These are phyloP conservation scores for Thelonectria blattea DNA, from an alignment of 2,329 filamentous ascomycete species.

Conservation along the genomic window DNA sequence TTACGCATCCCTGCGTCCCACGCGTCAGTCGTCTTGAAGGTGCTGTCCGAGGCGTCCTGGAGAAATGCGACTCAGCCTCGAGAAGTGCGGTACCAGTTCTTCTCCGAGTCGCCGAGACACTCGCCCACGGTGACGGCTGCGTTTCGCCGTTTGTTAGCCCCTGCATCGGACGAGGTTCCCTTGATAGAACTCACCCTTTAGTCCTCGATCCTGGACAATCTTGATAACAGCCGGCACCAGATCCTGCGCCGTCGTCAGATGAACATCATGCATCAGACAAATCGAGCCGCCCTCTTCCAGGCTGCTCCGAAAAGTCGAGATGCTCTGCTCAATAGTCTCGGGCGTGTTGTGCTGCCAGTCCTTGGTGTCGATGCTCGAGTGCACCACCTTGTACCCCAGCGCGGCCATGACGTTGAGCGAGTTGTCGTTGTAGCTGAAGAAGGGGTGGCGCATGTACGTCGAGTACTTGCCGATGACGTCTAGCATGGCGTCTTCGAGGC, in stretches of 20 bases:
- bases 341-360: constrained; percentile 58
- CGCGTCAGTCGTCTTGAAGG: no score
- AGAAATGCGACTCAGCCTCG: background rate
- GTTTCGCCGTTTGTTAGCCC: background rate
- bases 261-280: constrained; percentile 55
- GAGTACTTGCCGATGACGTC: constrained; percentile 39
- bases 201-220: constrained; percentile 4
- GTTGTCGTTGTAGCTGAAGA: constrained; percentile 42
- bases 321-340: constrained; percentile 50
- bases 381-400: constrained; percentile 57
- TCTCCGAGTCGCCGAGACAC: constrained; percentile 20
- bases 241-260: constrained; percentile 48
- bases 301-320: constrained; percentile 37
- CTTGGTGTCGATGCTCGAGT: constrained; percentile 61
- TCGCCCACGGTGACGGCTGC: constrained; percentile 24
- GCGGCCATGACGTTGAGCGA: constrained; percentile 38
- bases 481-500: constrained; percentile 40
- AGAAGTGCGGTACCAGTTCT: constrained; percentile 16
- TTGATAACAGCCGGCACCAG: constrained; percentile 35
- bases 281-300: constrained; percentile 47
- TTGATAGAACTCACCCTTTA: constrained; percentile 12
- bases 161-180: background rate
- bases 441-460: constrained; percentile 47
- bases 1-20: no score
- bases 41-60: no score